A percentile compares a stretch with the other conserved stretches of the same genome.
These are phyloP conservation scores for Pseudomonodictys pantanalensis DNA, from an alignment of 495 filamentous ascomycete genomes.

Conservation along the genomic window DNA sequence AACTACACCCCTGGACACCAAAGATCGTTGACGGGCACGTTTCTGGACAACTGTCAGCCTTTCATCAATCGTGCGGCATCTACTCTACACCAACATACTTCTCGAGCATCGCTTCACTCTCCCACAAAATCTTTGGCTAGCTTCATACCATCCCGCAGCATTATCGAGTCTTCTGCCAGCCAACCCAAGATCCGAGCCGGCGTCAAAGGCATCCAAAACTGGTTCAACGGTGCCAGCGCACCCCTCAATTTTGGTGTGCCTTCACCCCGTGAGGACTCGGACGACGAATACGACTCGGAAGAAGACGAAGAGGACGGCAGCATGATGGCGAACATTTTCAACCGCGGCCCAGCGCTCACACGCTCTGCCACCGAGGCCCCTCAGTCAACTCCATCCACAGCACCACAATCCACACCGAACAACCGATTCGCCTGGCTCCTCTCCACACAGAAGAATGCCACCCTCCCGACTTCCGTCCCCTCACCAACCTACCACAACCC, in stretches of 20 bases:
- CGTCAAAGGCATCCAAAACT: slow-evolving; percentile 21
- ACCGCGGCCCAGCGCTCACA: slow-evolving; percentile 12
- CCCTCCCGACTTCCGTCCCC: slow-evolving; percentile 50
- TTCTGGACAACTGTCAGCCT: slow-evolving; percentile 33
- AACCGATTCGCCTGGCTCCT: slow-evolving; percentile 32
- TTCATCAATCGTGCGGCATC: slow-evolving; percentile 24
- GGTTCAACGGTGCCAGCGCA: slow-evolving; percentile 33
- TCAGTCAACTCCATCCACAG: not conserved
- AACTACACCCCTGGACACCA: slow-evolving; percentile 23
- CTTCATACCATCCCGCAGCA: slow-evolving; percentile 29
- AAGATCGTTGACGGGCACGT: slow-evolving; percentile 25
- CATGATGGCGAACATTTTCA: slow-evolving; percentile 28
- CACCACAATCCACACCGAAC: slow-evolving; percentile 3
- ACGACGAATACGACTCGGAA: slow-evolving; percentile 22
- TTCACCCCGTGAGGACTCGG: slow-evolving; percentile 8
- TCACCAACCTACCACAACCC: slow-evolving; percentile 47
- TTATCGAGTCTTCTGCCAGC: slow-evolving; percentile 14
- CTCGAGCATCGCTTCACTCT: slow-evolving; percentile 27
- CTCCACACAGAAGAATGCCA: slow-evolving; percentile 23
- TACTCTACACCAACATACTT: slow-evolving; percentile 31
- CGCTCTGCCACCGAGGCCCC: slow-evolving; percentile 3
- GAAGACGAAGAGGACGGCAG: slow-evolving; percentile 17
- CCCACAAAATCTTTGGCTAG: slow-evolving; percentile 29
- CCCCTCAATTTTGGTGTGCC: slow-evolving; percentile 25
- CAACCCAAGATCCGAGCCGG: slow-evolving; percentile 27